Conservation (phyloP, 768 basidiomycete species). For the Auricularia sp. region DNA sequence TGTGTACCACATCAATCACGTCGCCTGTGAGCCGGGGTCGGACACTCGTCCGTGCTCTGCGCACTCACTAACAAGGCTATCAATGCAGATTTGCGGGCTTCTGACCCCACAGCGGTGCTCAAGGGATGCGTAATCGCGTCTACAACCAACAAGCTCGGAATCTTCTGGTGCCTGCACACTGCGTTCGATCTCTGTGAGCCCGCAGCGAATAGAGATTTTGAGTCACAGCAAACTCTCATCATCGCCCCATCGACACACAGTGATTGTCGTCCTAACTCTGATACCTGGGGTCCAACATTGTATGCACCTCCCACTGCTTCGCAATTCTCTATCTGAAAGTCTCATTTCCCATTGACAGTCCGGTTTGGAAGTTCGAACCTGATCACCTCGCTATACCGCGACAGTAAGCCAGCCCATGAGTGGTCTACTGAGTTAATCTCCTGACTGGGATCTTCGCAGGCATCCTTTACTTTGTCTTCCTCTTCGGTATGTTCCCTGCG, state of each 20-base stretch:
- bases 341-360: neutral
- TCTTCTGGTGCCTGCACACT: neutral
- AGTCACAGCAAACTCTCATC: neutral
- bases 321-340: neutral
- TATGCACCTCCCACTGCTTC: neutral
- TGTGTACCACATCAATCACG: neutral
- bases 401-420: neutral
- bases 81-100: neutral
- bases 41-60: neutral
- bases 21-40: too few species aligned
- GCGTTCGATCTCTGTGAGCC: neutral
- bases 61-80: neutral
- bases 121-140: neutral
- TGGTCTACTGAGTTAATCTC: too few species aligned
- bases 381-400: neutral
- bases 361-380: neutral
- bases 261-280: neutral
- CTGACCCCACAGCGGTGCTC: neutral
- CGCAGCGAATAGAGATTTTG: neutral
- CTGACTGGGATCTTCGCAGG: too few species aligned
- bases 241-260: neutral
- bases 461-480: too few species aligned
- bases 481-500: too few species aligned
- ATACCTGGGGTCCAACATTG: neutral
- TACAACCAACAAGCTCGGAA: neutral